Conservation (phyloP, 179 eudicot species). For the Heliamphora pulchella region DNA sequence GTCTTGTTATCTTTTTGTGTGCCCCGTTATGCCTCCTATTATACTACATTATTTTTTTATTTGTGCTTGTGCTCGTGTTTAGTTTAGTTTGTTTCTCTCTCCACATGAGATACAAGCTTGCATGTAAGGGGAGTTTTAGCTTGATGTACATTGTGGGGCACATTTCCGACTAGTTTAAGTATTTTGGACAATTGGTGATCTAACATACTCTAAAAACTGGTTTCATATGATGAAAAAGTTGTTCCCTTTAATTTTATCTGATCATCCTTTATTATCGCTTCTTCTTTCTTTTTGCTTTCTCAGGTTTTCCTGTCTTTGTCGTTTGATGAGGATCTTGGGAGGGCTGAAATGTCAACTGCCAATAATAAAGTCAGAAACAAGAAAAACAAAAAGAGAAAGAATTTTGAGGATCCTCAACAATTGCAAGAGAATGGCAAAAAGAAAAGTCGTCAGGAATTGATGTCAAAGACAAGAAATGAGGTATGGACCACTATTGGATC, state of each 20-base stretch:
- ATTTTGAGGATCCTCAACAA: constrained; percentile 42
- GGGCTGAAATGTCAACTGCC: constrained; percentile 36
- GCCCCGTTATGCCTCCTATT: background rate
- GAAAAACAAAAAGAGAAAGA: constrained; percentile 50
- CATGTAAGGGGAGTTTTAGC: background rate
- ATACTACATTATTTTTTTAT: background rate
- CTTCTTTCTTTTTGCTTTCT: constrained; percentile 6
- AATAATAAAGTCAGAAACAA: constrained; percentile 46
- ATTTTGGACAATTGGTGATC: background rate
- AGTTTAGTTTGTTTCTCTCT: background rate
- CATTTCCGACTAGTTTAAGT: background rate
- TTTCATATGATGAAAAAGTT: background rate
- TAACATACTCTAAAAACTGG: too few relatives aligned
- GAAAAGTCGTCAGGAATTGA: constrained; percentile 53
- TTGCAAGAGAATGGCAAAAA: constrained; percentile 48
- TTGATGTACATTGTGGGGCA: background rate
- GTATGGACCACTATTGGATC: constrained; percentile 24
- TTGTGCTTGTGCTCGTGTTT: background rate
- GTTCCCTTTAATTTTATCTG: background rate
- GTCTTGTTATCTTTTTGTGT: constrained; percentile 1
- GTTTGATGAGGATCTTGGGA: constrained; percentile 86
- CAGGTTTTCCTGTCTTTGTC: constrained; percentile 81
- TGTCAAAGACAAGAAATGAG: constrained; percentile 76
- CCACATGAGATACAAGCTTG: background rate
- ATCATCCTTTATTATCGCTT: background rate